Conservation (phyloP, 225 moss, liverwort and hornwort species). For the Sphagnum tenellum region DNA sequence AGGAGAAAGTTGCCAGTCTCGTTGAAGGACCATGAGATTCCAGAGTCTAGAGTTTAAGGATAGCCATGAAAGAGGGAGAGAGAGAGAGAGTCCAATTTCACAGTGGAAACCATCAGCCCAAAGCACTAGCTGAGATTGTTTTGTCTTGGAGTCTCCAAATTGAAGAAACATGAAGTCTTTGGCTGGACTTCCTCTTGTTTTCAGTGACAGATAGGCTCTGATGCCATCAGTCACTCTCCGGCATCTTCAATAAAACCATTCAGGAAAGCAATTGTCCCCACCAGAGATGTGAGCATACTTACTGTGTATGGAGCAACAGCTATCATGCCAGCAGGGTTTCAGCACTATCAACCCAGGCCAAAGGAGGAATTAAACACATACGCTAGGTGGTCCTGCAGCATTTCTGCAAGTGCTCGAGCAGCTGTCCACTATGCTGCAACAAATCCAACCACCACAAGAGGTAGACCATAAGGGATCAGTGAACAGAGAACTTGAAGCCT, state of each 20-base stretch:
- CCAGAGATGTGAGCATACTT: slow-evolving; percentile 19
- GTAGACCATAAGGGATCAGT: slow-evolving; percentile 36
- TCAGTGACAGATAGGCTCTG: slow-evolving; percentile 53
- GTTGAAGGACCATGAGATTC: no score
- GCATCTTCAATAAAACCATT: slow-evolving; percentile 9
- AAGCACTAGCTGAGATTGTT: no score
- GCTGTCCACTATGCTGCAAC: slow-evolving; percentile 88
- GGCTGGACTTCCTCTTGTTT: slow-evolving; percentile 58
- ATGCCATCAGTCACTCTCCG: slow-evolving; percentile 34
- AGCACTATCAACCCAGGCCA: slow-evolving; percentile 40
- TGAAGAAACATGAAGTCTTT: slow-evolving; percentile 67
- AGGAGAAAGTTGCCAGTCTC: no score
- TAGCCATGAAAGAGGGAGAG: no score
- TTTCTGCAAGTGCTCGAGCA: slow-evolving; percentile 78
- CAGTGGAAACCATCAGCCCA: no score
- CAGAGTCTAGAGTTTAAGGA: no score
- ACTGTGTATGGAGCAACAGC: slow-evolving; percentile 23
- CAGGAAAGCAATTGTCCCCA: slow-evolving; percentile 24
- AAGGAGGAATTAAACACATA: slow-evolving; percentile 17
- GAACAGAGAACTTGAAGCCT: slow-evolving; percentile 3
- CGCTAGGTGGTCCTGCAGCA: slow-evolving; percentile 49
- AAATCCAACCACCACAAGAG: slow-evolving; percentile 48
- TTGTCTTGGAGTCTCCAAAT: no score
- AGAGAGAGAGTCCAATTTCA: no score
- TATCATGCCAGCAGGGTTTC: slow-evolving; percentile 61